Evolutionary conservation across 441 rosid species (phyloP).

Genomic region (Populus hybrid): DNA sequence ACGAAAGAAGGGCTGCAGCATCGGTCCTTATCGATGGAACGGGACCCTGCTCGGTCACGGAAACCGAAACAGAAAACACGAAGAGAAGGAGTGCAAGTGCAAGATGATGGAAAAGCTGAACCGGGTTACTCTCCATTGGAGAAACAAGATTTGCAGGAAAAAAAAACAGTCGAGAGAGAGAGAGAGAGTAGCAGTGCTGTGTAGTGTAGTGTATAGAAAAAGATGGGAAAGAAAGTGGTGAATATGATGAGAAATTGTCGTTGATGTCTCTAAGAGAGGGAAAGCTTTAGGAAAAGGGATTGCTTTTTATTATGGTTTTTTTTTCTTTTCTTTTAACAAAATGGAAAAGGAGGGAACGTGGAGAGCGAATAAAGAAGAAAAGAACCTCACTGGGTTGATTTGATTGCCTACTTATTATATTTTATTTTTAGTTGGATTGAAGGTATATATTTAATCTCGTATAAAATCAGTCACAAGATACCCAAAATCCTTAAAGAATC

Average conservation of each 20-base stretch:
- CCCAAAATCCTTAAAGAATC: no score
- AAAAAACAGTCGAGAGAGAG: conserved; percentile 17
- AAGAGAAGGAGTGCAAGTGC: conserved; percentile 23
- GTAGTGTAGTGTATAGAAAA: conserved; percentile 14
- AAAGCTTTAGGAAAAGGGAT: conserved; percentile 47
- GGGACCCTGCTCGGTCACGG: conserved; percentile 24
- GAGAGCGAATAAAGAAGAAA: conserved; percentile 20
- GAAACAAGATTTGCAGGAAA: conserved; percentile 17
- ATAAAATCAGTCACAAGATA: no score
- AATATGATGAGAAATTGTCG: conserved; percentile 45
- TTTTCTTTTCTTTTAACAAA: background rate
- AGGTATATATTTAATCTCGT: no score
- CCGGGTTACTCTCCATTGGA: conserved; percentile 54
- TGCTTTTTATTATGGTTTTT: conserved; percentile 19
- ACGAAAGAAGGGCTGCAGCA: conserved; percentile 55
- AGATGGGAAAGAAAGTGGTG: conserved; percentile 30
- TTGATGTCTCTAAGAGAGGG: conserved; percentile 28
- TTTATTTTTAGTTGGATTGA: no score
- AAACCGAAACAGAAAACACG: conserved; percentile 29
- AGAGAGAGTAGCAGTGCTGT: background rate
- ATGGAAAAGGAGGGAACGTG: conserved; percentile 34
- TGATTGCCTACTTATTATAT: background rate
- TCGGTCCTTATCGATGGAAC: conserved; percentile 63
- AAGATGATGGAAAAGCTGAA: conserved; percentile 34
- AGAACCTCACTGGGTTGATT: background rate